Conservation (phyloP, 1,284 basidiomycete genomes). For the Ustilago lituana region DNA sequence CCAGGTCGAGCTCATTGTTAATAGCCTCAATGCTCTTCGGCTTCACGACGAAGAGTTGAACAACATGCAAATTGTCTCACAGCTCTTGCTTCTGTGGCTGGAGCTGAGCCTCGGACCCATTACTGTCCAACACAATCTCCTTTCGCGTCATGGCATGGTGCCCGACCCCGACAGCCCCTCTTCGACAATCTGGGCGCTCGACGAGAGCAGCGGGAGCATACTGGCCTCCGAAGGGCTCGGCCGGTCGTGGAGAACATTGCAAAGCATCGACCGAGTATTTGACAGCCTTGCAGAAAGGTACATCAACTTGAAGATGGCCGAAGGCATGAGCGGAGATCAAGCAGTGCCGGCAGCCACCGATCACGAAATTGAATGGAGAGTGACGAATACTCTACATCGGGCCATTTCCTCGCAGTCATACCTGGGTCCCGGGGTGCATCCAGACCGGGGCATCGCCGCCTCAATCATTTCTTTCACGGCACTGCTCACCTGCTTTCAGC, state of each 20-base stretch:
- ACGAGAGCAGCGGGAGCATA: constrained; percentile 22
- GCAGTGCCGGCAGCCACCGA: neutral
- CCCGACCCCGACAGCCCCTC: neutral
- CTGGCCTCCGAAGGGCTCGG: constrained; percentile 1
- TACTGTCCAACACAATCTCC: neutral
- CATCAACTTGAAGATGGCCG: neutral
- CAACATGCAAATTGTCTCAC: constrained; percentile 21
- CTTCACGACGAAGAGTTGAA: constrained; percentile 25
- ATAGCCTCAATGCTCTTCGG: constrained; percentile 17
- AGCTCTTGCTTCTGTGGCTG: constrained; percentile 30
- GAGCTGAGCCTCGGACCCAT: constrained; percentile 9
- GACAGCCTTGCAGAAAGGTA: constrained; percentile 5
- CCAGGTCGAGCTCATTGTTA: constrained; percentile 8
- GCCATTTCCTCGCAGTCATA: neutral
- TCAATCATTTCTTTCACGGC: constrained; percentile 13
- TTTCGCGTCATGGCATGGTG: neutral
- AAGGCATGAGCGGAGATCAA: neutral
- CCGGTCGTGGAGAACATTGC: neutral
- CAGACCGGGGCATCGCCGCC: neutral
- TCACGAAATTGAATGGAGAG: neutral
- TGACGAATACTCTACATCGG: neutral
- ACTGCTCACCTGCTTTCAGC: constrained; percentile 11
- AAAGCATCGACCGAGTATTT: constrained; percentile 7
- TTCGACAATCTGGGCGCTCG: constrained; percentile 15
- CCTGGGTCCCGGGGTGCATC: neutral